Evolutionary conservation across 2,329 filamentous ascomycete genomes (phyloP).

Genomic region (Fusarium bulbicola): DNA sequence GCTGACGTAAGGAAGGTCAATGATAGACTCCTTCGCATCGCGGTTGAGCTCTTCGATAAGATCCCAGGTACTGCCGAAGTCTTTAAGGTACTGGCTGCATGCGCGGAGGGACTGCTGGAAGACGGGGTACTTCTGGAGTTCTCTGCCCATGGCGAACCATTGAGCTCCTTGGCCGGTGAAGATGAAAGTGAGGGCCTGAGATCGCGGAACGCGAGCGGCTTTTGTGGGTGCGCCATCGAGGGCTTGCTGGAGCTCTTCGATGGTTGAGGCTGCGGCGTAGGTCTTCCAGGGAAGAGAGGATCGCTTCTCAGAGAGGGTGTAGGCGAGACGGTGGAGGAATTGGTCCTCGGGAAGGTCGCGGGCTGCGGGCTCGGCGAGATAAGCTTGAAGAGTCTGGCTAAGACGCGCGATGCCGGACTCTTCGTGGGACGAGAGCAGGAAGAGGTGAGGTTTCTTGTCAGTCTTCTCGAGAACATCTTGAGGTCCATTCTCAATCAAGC

Average conservation of each 20-base stretch:
- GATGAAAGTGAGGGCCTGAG: background rate
- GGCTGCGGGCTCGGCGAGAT: background rate
- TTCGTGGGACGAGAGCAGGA: background rate
- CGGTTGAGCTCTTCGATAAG: background rate
- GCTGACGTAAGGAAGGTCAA: background rate
- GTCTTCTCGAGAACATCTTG: rapidly evolving
- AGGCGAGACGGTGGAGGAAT: background rate
- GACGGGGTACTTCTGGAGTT: background rate
- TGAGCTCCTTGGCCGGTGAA: constrained; percentile 3
- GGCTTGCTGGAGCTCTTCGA: background rate
- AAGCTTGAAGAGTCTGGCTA: background rate
- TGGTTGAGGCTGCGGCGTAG: background rate
- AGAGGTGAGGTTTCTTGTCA: background rate
- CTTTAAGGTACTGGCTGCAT: background rate
- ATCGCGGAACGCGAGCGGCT: background rate
- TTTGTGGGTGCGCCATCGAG: background rate
- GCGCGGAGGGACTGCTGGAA: background rate
- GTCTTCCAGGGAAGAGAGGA: background rate
- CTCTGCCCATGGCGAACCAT: background rate
- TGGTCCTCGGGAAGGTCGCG: background rate
- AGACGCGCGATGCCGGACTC: background rate
- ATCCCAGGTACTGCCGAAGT: background rate
- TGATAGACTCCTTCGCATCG: background rate
- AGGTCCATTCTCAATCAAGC: background rate
- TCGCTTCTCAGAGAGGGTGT: background rate